phyloP scores from a whole-genome alignment of 2,329 filamentous ascomycete species.

The Geoglossum cookeanum region DNA sequence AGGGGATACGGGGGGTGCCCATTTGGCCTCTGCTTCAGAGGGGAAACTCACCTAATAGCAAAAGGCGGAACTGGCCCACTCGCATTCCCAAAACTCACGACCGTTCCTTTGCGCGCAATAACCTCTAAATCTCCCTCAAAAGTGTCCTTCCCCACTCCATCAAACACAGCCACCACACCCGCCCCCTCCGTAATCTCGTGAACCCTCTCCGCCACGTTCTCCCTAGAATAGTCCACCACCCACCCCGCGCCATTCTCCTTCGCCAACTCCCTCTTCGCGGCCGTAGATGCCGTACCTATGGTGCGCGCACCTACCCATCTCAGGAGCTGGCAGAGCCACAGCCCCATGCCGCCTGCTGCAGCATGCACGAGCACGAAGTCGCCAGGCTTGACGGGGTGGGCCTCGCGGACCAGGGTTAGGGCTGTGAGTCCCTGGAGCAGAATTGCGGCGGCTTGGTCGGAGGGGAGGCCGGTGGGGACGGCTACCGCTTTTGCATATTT shows the following conservation, averaged over 20 bases:
- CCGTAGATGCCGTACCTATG: slow-evolving; percentile 60
- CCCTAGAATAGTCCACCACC: slow-evolving; percentile 47
- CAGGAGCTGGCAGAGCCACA: slow-evolving; percentile 58
- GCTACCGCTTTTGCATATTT: slow-evolving; percentile 35
- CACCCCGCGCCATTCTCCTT: slow-evolving; percentile 51
- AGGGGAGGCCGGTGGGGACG: slow-evolving; percentile 42
- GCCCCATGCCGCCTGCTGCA: slow-evolving; percentile 64
- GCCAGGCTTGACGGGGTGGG: slow-evolving; percentile 47
- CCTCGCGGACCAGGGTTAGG: slow-evolving; percentile 58
- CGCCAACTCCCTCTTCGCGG: slow-evolving; percentile 53
- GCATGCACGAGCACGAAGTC: slow-evolving; percentile 76
- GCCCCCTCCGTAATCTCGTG: slow-evolving; percentile 50
- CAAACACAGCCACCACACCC: slow-evolving; percentile 63
- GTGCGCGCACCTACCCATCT: slow-evolving; percentile 51
- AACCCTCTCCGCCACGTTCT: slow-evolving; percentile 39
- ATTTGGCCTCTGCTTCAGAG: too few species aligned
- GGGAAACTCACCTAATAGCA: slow-evolving; percentile 34
- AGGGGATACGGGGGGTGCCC: background rate
- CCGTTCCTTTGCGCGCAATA: slow-evolving; percentile 55
- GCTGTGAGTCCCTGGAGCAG: slow-evolving; percentile 74
- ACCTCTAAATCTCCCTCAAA: slow-evolving; percentile 62
- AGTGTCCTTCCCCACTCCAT: slow-evolving; percentile 69
- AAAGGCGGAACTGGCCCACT: slow-evolving; percentile 59
- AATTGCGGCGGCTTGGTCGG: slow-evolving; percentile 45
- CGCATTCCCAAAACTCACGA: slow-evolving; percentile 69